Base-by-base conservation (phyloP, 139 green algal genomes). In the Volvox reticuliferus region DNA sequence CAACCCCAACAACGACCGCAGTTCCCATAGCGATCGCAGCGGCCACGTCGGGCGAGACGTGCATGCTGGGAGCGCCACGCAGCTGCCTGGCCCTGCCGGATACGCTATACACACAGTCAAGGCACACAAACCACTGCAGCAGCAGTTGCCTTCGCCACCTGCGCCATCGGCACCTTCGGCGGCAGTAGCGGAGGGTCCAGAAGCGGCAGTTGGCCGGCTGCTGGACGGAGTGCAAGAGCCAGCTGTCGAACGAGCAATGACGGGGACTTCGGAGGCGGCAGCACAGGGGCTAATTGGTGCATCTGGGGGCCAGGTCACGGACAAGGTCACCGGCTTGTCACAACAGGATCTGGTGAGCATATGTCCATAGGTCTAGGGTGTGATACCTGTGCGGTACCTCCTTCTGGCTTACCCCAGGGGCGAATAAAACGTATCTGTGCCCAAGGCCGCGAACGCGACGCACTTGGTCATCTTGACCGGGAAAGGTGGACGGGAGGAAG, bases 81-180 rank as follows among this genome's bases (percentile, higher is more conserved):
- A 65, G 24, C 32, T 37, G 63, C 79, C 63, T 6, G 67, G 67
- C 1, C 83, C 83, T 18, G 67, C 83, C 0, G 83, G 83, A 17
- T 80, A 69, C 67, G 50, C 80, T 28, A 89, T 86, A 20, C 89
- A 87, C 79, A 89, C 89, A 14, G 80, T 89, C 21, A 82, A 77
- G 69, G 80, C 73, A 2, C 89, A 86, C 55, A 78, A 86, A 50
- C 19, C 86, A 30, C 88, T 18, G 37, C 17, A 33, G 50, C 33
- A 82, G 65, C 16, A 63, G 32, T 33, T 17, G 32, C 63, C 9
- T 55, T 13, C 61, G 81, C 81, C 16, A 63, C 0, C 17, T 62
- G 17, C 30, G 30, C n/a, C 61, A 62, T 9, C 44, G 12, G 50
- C 79, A n/a, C 33, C 28, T 13, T 2, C 82, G 82, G 26, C 65